These are phyloP conservation scores for Ascochyta fabae DNA, from an alignment of 2,329 filamentous ascomycete genomes.

Conservation along the genomic window DNA sequence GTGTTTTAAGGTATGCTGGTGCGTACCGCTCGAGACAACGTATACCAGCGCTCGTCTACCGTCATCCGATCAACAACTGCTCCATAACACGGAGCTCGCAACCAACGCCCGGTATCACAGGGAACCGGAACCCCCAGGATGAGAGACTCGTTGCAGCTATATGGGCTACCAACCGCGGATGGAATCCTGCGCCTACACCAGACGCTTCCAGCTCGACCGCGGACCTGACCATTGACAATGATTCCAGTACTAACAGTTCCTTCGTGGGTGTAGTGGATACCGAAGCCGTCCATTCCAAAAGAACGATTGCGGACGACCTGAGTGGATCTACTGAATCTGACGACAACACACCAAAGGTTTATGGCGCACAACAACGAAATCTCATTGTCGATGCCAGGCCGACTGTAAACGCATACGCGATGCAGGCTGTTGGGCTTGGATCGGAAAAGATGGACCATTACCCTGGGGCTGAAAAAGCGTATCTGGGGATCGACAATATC, in stretches of 20 bases:
- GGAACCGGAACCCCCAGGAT: conserved; percentile 92
- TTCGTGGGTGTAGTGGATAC: conserved; percentile 42
- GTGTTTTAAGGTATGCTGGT: conserved; percentile 90
- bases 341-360: conserved; percentile 59
- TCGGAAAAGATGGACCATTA: conserved; percentile 99
- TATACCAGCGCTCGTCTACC: conserved; percentile 88
- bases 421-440: conserved; percentile 90
- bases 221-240: conserved; percentile 43
- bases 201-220: conserved; percentile 29
- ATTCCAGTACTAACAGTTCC: conserved; percentile 44
- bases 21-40: conserved; percentile 87
- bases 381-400: conserved; percentile 95
- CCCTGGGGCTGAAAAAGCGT: conserved; percentile 87
- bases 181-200: conserved; percentile 36
- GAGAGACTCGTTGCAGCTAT: conserved; percentile 93
- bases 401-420: conserved; percentile 90
- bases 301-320: conserved; percentile 36
- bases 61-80: conserved; percentile 97
- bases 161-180: conserved; percentile 69
- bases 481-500: conserved; percentile 96
- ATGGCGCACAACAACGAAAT: conserved; percentile 91
- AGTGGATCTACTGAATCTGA: conserved; percentile 48
- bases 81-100: conserved; percentile 95
- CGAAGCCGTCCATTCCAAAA: conserved; percentile 23
- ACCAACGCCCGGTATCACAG: conserved; percentile 82